A percentile compares a stretch with the other conserved stretches of the same genome.
These are phyloP conservation scores for Yamadazyma sp. DNA, from an alignment of 1,139 yeast genomes.

Conservation along the genomic window DNA sequence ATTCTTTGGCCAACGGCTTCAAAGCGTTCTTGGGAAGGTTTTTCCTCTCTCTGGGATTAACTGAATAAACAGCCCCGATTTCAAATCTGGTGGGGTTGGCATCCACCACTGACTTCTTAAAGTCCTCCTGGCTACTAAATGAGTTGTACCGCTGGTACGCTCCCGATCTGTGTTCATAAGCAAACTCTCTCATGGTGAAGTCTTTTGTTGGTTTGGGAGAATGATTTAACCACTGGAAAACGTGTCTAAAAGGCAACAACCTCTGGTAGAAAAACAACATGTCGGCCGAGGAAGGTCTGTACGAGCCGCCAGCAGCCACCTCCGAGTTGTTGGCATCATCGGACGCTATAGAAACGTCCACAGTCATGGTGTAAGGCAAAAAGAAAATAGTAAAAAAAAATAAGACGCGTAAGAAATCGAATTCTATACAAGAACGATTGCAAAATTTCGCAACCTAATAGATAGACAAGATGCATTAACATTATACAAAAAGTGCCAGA, in stretches of 20 bases:
- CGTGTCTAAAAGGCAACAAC: slow-evolving; percentile 66
- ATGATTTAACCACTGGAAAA: slow-evolving; percentile 89
- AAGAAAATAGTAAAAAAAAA: background rate
- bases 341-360: background rate
- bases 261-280: slow-evolving; percentile 76
- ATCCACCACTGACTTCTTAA: slow-evolving; percentile 68
- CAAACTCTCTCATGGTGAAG: slow-evolving; percentile 89
- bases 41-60: slow-evolving; percentile 83
- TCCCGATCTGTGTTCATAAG: slow-evolving; percentile 82
- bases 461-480: background rate
- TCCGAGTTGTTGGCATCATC: background rate
- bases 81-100: slow-evolving; percentile 91
- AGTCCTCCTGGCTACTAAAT: slow-evolving; percentile 64
- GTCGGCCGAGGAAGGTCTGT: slow-evolving; percentile 60
- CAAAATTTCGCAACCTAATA: slow-evolving; percentile 1
- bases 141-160: slow-evolving; percentile 91
- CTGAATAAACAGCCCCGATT: slow-evolving; percentile 88
- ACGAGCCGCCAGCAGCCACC: slow-evolving; percentile 8
- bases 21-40: slow-evolving; percentile 75
- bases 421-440: background rate
- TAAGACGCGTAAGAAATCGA: background rate
- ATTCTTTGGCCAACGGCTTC: slow-evolving; percentile 81
- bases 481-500: background rate
- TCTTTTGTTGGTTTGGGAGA: slow-evolving; percentile 68
- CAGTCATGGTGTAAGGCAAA: slow-evolving; percentile 1